A percentile compares a stretch with the other conserved stretches of the same genome.
phyloP scores from a whole-genome alignment of 2,329 filamentous ascomycete genomes.

The Celoporthe dispersa region DNA sequence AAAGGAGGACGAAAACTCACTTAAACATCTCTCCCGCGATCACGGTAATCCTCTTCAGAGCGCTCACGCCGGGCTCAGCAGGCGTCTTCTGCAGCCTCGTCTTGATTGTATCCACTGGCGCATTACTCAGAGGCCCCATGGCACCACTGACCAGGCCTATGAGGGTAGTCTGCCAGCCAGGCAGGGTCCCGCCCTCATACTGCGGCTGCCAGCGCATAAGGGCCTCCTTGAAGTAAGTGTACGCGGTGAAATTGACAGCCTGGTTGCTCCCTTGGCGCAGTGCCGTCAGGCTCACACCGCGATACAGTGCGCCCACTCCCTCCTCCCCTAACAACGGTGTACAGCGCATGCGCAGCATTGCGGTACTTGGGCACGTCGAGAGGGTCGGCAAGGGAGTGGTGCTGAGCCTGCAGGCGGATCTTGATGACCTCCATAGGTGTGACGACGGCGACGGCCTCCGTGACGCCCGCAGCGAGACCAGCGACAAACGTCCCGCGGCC shows the following conservation, averaged over 20 bases:
- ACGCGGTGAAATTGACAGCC: conserved; percentile 98
- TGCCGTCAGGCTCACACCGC: conserved; percentile 91
- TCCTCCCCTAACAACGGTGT: conserved; percentile 93
- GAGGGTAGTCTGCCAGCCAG: conserved; percentile 85
- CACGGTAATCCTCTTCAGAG: conserved; percentile 73
- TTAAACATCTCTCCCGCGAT: conserved; percentile 88
- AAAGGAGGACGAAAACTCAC: conserved; percentile 45
- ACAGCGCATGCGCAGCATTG: conserved; percentile 81
- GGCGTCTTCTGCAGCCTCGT: conserved; percentile 91
- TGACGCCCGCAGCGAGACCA: conserved; percentile 89
- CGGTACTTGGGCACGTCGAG: conserved; percentile 97
- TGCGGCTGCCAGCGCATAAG: conserved; percentile 76
- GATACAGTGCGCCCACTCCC: conserved; percentile 84
- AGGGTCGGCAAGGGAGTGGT: conserved; percentile 97
- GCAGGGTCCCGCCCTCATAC: conserved; percentile 67
- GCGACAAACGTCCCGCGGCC: conserved; percentile 71
- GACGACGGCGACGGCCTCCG: conserved; percentile 94
- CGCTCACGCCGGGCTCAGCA: conserved; percentile 78
- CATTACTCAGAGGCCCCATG: conserved; percentile 95
- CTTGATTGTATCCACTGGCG: conserved; percentile 99
- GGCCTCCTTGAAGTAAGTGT: conserved; percentile 86
- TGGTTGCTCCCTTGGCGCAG: conserved; percentile 96
- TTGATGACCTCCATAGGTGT: conserved; percentile 99
- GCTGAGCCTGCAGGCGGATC: conserved; percentile 96
- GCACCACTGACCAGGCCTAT: conserved; percentile 92